Percentiles rank a stretch among this genome's conserved stretches.
phyloP scores from a whole-genome alignment of 1,284 basidiomycete species.

The Thelephora terrestris region DNA sequence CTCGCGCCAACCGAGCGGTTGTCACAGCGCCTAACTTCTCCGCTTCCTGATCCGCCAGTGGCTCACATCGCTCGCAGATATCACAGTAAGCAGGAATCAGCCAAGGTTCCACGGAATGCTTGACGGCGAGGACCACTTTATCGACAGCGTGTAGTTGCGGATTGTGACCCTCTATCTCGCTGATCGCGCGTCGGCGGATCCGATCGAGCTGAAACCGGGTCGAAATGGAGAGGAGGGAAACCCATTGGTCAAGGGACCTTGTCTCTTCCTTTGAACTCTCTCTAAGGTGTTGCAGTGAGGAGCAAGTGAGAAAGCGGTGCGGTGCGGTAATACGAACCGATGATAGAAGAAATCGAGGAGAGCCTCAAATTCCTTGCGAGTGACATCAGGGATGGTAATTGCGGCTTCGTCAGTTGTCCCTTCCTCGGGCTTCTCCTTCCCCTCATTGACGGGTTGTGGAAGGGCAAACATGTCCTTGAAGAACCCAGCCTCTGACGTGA shows the following conservation, averaged over 20 bases:
- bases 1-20: constrained; percentile 12
- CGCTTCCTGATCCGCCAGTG: constrained; percentile 15
- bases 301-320: neutral
- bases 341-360: constrained; percentile 20
- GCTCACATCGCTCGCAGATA: constrained; percentile 12
- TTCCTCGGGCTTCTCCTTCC: neutral
- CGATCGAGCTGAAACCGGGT: constrained; percentile 17
- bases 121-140: constrained; percentile 15
- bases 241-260: constrained; percentile 9
- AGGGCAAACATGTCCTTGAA: constrained; percentile 21
- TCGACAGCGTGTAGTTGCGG: constrained; percentile 16
- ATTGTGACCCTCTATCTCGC: constrained; percentile 11
- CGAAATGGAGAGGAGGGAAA: constrained; percentile 16
- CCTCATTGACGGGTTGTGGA: constrained; percentile 8
- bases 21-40: constrained; percentile 15
- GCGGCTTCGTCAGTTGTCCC: constrained; percentile 17
- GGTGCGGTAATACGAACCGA: constrained; percentile 9
- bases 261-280: neutral
- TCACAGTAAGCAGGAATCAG: constrained; percentile 14
- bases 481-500: constrained; percentile 22
- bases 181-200: constrained; percentile 15
- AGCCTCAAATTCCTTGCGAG: constrained; percentile 17
- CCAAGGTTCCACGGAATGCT: constrained; percentile 15
- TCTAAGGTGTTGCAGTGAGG: neutral
- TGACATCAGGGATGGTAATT: constrained; percentile 13